phyloP scores from a whole-genome alignment of 2,329 filamentous ascomycete species.

The Trichophyton mentagrophytes region DNA sequence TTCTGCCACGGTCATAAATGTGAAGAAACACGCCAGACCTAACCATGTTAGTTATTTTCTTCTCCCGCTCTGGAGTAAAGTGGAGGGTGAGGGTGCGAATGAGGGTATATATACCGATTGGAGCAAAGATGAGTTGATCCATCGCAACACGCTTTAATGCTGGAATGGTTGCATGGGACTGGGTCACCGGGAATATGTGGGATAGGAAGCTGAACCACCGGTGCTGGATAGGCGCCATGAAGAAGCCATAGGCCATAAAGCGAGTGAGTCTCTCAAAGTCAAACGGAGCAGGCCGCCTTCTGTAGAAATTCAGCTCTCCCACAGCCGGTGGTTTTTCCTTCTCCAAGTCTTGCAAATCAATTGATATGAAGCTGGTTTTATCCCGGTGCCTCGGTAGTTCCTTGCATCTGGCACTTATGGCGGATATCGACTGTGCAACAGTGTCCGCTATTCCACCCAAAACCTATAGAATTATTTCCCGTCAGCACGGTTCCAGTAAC shows the following conservation, averaged over 20 bases:
- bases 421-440: conserved; percentile 82
- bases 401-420: conserved; percentile 51
- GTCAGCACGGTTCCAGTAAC: not conserved
- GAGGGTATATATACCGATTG: conserved; percentile 49
- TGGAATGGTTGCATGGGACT: conserved; percentile 58
- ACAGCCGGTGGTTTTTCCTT: conserved; percentile 58
- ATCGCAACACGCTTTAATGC: conserved; percentile 82
- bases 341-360: conserved; percentile 81
- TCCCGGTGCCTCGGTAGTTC: conserved; percentile 44
- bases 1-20: conserved; percentile 90
- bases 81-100: not conserved
- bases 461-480: conserved; percentile 36
- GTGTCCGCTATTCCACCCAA: conserved; percentile 94
- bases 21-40: conserved; percentile 80
- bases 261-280: conserved; percentile 89
- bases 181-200: conserved; percentile 69
- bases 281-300: conserved; percentile 62
- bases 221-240: conserved; percentile 91
- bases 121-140: conserved; percentile 88
- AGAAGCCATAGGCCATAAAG: conserved; percentile 95
- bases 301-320: conserved; percentile 53
- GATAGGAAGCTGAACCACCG: conserved; percentile 88
- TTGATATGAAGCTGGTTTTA: conserved; percentile 57
- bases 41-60: not conserved
- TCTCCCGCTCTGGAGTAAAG: not conserved